Conservation (phyloP, 1,284 basidiomycete genomes). For the Clitocybe nebularis region DNA sequence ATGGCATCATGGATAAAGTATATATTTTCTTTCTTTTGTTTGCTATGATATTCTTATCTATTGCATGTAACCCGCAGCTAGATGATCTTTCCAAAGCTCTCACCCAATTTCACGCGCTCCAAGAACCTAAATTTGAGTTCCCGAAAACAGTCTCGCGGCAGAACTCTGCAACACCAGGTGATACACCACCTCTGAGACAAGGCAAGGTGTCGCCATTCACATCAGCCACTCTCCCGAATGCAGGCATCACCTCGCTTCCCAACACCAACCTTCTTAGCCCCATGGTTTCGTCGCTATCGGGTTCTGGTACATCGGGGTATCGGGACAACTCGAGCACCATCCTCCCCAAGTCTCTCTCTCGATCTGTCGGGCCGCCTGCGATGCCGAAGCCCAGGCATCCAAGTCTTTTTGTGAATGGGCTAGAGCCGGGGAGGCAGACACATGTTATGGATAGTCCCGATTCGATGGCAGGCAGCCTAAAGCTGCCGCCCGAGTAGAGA, state of each 20-base stretch:
- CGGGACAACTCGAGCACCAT: conserved; percentile 2
- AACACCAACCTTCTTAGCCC: conserved; percentile 6
- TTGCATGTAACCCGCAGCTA: conserved; percentile 35
- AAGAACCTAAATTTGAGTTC: conserved; percentile 49
- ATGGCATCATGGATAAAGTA: conserved; percentile 70
- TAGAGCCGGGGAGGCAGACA: conserved; percentile 24
- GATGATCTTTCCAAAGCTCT: conserved; percentile 55
- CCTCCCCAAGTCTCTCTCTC: conserved; percentile 14
- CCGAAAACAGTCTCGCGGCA: conserved; percentile 25
- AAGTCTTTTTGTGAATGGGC: conserved; percentile 26
- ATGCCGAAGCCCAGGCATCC: conserved; percentile 18
- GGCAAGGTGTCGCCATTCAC: conserved; percentile 6
- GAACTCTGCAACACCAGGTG: conserved; percentile 22
- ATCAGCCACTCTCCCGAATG: conserved; percentile 8
- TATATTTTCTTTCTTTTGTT: conserved; percentile 10
- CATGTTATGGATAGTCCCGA: conserved; percentile 30
- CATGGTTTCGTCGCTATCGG: conserved; percentile 5
- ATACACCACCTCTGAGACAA: conserved; percentile 13
- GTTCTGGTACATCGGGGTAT: not conserved
- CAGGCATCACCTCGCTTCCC: conserved; percentile 2
- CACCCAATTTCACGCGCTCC: conserved; percentile 55
- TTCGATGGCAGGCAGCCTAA: conserved; percentile 23
- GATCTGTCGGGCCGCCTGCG: conserved; percentile 1
- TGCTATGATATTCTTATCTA: not conserved
- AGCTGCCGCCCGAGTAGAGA: conserved; percentile 9